phyloP scores from a whole-genome alignment of 257 asterid genomes.

The Lantana camara region DNA sequence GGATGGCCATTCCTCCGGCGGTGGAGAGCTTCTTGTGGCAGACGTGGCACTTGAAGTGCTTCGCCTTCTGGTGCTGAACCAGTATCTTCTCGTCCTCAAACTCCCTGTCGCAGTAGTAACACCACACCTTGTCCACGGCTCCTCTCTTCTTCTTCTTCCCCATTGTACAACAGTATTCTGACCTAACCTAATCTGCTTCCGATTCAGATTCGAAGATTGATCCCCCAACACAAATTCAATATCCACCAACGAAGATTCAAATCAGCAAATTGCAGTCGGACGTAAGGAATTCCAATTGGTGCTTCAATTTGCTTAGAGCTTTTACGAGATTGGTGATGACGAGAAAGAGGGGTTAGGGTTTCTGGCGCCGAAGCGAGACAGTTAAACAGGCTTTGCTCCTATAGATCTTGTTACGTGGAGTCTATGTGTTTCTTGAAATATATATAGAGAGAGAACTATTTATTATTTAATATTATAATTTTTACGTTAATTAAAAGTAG shows the following conservation, averaged over 20 bases:
- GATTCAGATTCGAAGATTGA: not conserved
- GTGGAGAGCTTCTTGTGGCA: conserved; percentile 98
- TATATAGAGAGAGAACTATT: no score
- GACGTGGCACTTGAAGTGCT: conserved; percentile 94
- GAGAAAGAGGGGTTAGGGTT: not conserved
- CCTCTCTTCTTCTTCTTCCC: conserved; percentile 95
- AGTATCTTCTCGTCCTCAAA: conserved; percentile 97
- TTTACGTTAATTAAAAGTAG: no score
- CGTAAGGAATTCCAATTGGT: not conserved
- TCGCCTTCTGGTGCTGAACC: conserved; percentile 98
- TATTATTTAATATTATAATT: no score
- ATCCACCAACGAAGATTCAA: not conserved
- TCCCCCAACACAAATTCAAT: conserved; percentile 2
- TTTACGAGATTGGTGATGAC: not conserved
- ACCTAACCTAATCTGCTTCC: not conserved
- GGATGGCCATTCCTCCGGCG: conserved; percentile 96
- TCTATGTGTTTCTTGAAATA: no score
- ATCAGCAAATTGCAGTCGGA: not conserved
- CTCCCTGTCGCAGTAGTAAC: conserved; percentile 95
- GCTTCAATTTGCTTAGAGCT: not conserved
- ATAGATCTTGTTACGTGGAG: no score
- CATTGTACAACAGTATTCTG: not conserved
- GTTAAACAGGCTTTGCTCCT: no score
- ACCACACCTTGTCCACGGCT: conserved; percentile 75
- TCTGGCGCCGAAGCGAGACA: no score